Evolutionary conservation across 768 basidiomycete genomes (phyloP), one percentile per base, ranked within the genome.

Genomic region (Butyriboletus loyo): DNA sequence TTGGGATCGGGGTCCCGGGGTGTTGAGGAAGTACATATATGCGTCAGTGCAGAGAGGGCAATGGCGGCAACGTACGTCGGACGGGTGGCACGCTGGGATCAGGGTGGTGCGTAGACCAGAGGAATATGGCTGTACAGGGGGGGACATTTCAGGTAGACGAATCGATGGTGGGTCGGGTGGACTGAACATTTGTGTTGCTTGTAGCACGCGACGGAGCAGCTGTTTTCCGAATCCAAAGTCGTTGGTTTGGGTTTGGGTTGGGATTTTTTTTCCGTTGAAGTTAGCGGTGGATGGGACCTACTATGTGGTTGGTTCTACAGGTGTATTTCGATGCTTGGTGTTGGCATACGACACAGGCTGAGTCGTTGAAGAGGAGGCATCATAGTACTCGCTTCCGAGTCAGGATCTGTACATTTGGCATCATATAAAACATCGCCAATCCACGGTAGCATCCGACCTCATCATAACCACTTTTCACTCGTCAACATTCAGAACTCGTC

Each of bases 191-290:
- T 86, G 60, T 94, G 92, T 40, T 72, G 66, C 63, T 87, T 89
- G 68, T 80, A 93, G 63, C 92, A 94, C 19, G 72, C 53, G 5
- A 92, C 82, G 13, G 91, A 92, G 63, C 92, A 94, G 61, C 92
- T 94, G n/a, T 28, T 19, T 28, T 19, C 13, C n/a, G 17, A 35
- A 9, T 8, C 5, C 14, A 27, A 13, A 3, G 36, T 37, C 19
- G 11, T 10, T 14, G 19, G 41, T 9, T 37, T 5, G 10, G 35
- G 35, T 35, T 36, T 10, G 35, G 35, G 3, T 4, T 39, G 22
- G 19, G 5, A n/a, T n/a, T n/a, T n/a, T n/a, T n/a, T 32, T 14
- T 14, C 22, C 8, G n/a, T 14, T 15, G 14, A 3, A 9, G 7
- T 8, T 24, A 15, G 40, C 0, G 31, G 28, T n/a, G 9, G 15